These are phyloP conservation scores for Babesia caballi DNA, from an alignment of 169 alveolate species.

Conservation along the genomic window DNA sequence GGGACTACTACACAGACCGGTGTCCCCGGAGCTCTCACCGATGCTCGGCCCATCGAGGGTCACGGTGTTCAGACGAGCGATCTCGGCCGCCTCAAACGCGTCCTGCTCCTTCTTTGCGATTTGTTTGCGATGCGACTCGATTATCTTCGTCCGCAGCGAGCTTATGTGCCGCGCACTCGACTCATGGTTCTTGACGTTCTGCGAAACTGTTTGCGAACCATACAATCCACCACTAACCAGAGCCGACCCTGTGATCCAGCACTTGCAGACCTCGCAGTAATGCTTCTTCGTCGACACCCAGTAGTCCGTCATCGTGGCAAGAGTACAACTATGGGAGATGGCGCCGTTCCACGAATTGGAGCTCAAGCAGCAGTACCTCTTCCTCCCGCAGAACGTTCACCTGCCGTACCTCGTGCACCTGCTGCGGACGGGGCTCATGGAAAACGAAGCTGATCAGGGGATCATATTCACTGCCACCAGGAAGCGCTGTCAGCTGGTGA, in stretches of 20 bases:
- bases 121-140: conserved; percentile 53
- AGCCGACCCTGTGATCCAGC: conserved; percentile 65
- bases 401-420: conserved; percentile 48
- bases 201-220: not conserved
- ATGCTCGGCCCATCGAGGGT: conserved; percentile 56
- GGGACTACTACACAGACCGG: not conserved
- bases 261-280: conserved; percentile 67
- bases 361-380: conserved; percentile 49
- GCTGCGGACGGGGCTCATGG: conserved; percentile 18
- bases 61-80: conserved; percentile 62
- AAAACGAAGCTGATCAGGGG: conserved; percentile 65
- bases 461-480: conserved; percentile 94
- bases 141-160: conserved; percentile 48
- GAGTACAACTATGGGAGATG: too few species aligned
- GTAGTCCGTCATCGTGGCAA: conserved; percentile 59
- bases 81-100: conserved; percentile 60
- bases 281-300: conserved; percentile 70
- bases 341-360: conserved; percentile 30
- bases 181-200: conserved; percentile 64
- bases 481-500: conserved; percentile 83
- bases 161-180: conserved; percentile 50
- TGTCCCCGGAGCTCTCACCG: not conserved
- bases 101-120: conserved; percentile 34
- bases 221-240: conserved; percentile 10
- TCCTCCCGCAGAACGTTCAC: conserved; percentile 62